phyloP scores from a whole-genome alignment of 1,139 yeast genomes.

The Suhomyces ambrosiae region DNA sequence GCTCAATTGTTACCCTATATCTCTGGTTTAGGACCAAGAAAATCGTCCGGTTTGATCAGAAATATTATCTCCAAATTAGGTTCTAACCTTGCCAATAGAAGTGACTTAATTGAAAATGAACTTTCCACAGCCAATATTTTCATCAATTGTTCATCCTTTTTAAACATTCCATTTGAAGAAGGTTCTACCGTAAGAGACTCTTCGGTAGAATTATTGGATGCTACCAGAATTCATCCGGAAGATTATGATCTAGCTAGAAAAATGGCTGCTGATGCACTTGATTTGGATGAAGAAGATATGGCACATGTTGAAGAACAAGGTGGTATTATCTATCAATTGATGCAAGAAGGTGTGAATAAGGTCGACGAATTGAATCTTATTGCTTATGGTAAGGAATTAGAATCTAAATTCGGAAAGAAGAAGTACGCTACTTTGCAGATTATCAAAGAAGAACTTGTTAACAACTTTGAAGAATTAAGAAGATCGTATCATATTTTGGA shows the following conservation, averaged over 20 bases:
- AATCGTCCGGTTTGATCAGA: constrained; percentile 83
- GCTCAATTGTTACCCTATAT: constrained; percentile 75
- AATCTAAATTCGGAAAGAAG: constrained; percentile 70
- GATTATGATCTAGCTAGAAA: constrained; percentile 94
- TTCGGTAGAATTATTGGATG: constrained; percentile 79
- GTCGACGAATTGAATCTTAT: constrained; percentile 86
- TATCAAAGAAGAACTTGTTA: constrained; percentile 85
- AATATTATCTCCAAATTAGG: constrained; percentile 74
- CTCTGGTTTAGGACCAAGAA: constrained; percentile 94
- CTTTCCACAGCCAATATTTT: constrained; percentile 80
- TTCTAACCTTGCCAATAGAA: constrained; percentile 66
- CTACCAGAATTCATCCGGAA: constrained; percentile 96
- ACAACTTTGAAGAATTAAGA: constrained; percentile 85
- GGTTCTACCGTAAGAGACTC: constrained; percentile 49
- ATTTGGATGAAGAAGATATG: constrained; percentile 91
- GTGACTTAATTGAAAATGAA: constrained; percentile 78
- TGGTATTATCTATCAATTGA: constrained; percentile 80
- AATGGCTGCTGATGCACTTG: constrained; percentile 98
- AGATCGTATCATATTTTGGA: constrained; percentile 68
- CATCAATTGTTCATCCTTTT: constrained; percentile 89
- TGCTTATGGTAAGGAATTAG: constrained; percentile 92
- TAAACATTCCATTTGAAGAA: constrained; percentile 76
- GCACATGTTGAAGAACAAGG: constrained; percentile 76
- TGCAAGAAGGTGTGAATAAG: constrained; percentile 81
- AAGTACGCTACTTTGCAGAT: constrained; percentile 83